These are phyloP conservation scores for Salix viminalis DNA, from an alignment of 345 rosid genomes.

Conservation along the genomic window DNA sequence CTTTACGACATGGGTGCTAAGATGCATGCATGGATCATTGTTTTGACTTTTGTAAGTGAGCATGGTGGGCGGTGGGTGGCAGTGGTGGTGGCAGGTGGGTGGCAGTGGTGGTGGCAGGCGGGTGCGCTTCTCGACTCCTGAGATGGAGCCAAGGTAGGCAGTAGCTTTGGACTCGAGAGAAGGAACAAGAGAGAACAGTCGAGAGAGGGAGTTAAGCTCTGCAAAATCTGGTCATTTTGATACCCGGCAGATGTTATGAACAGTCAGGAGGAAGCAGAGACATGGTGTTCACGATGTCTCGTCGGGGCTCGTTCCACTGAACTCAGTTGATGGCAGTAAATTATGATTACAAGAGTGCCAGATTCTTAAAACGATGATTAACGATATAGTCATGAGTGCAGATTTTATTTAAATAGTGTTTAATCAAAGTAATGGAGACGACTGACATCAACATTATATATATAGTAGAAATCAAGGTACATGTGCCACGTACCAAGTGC, in stretches of 20 bases:
- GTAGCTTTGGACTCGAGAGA: neutral
- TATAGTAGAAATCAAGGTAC: constrained; percentile 4
- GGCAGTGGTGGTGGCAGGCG: constrained; percentile 18
- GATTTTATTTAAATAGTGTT: neutral
- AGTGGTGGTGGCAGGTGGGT: constrained; percentile 24
- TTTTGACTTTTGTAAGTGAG: constrained; percentile 37
- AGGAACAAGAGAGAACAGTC: neutral
- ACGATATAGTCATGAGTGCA: neutral
- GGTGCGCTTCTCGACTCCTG: constrained; percentile 16
- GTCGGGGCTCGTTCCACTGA: constrained; percentile 30
- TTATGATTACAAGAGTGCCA: neutral
- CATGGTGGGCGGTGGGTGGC: constrained; percentile 5
- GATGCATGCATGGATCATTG: constrained; percentile 27
- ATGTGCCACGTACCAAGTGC: constrained; percentile 31
- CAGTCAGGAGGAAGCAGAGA: constrained; percentile 11
- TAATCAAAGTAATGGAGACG: neutral
- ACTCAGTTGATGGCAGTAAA: neutral
- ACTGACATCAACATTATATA: constrained; percentile 9
- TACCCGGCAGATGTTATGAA: neutral
- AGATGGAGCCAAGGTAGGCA: constrained; percentile 4
- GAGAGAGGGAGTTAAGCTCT: neutral
- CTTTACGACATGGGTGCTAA: constrained; percentile 6
- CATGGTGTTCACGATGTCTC: constrained; percentile 22
- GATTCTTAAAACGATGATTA: neutral
- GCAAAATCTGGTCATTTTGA: constrained; percentile 1